Base-by-base conservation (phyloP, 2,329 filamentous ascomycete species). In the Fusarium sp. region DNA sequence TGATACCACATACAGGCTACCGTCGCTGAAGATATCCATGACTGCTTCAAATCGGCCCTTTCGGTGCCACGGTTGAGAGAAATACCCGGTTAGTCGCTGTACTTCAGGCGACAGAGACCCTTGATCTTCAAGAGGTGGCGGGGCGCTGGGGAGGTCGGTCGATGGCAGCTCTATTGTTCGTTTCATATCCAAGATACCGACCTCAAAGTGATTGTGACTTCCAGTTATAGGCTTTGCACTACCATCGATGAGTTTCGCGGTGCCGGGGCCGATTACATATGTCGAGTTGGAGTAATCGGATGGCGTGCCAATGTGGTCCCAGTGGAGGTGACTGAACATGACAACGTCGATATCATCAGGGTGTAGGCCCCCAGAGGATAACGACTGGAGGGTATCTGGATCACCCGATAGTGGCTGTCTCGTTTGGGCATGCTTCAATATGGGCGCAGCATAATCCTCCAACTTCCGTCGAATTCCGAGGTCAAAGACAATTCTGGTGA, bases 321-420 rank as follows among this genome's bases (percentile, higher is more conserved):
- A 67, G 41, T 67, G 65, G 10, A 65, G 41, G 46, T 67, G 65
- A 15, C 60, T 64, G 56, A 64, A 60, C 3, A 67, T 50, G 47
- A 67, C 52, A 10, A 57, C 5, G 18, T 65, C 62, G 18, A 65
- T 48, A 23, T 65, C 41, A 10, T 50, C 23, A n/a, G 52, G 62
- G 0, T 13, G 30, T 4, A 65, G 36, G 10, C 59, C 53, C 23
- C 62, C 62, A 11, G 37, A 10, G 5, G 40, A 28, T 4, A 65
- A 43, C 6, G 44, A 57, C 15, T 41, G 30, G 1, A 65, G 4
- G 3, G 47, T 48, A 30, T 55, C 62, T 12, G 48, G 58, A 11
- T 37, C 37, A 4, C 51, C 47, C 1, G 59, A 62, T 5, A 62
- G 30, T 10, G 62, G 62, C 7, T 62, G 58, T 4, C 62, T 46